These are phyloP conservation scores for Ophiostoma ulmi DNA, from an alignment of 2,329 filamentous ascomycete genomes.

Conservation along the genomic window DNA sequence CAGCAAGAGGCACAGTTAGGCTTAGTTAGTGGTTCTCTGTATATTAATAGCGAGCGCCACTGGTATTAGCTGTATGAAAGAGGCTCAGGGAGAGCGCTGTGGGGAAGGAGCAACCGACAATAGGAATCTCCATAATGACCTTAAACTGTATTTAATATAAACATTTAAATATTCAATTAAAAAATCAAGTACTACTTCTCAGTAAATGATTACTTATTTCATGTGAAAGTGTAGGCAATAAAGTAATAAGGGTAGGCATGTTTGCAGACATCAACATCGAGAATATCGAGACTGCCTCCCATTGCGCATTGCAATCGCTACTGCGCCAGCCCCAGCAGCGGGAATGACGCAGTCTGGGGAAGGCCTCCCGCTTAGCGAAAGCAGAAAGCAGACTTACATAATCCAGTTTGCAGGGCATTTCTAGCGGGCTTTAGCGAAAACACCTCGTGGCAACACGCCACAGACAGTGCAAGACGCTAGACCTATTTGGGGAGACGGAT, in stretches of 20 bases:
- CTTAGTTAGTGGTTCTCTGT: neutral
- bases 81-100: neutral
- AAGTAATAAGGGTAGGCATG: no score
- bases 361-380: neutral
- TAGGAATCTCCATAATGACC: no score
- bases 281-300: neutral
- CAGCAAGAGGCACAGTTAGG: neutral
- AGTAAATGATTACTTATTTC: neutral
- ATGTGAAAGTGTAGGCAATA: neutral
- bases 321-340: constrained; percentile 7
- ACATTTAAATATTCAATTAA: no score
- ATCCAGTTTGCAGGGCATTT: neutral
- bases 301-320: constrained; percentile 1
- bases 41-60: no score
- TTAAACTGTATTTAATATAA: no score
- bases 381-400: neutral
- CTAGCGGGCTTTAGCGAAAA: neutral
- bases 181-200: no score
- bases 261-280: neutral
- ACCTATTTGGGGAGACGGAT: neutral
- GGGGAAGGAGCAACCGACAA: neutral
- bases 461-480: neutral
- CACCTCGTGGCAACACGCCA: neutral
- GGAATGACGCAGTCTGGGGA: constrained; percentile 13
- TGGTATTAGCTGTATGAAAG: neutral